phyloP scores from a whole-genome alignment of 495 filamentous ascomycete species.

The Podospora appendiculata region DNA sequence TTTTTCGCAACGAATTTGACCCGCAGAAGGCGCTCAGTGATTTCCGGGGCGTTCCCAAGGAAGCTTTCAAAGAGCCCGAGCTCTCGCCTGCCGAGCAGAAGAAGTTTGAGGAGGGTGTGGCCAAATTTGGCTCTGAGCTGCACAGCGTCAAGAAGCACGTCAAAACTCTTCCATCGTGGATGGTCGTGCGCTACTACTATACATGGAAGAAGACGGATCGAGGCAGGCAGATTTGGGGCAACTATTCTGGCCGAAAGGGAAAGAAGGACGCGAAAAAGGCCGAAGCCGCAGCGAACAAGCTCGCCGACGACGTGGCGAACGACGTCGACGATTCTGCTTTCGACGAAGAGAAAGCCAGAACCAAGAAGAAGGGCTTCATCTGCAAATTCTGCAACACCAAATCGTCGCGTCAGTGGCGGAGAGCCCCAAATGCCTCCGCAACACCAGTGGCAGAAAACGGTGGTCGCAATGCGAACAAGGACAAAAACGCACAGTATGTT shows the following conservation, averaged over 20 bases:
- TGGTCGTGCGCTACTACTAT: constrained; percentile 90
- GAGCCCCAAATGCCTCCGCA: constrained; percentile 74
- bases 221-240: constrained; percentile 83
- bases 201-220: constrained; percentile 93
- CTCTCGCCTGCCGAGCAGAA: constrained; percentile 71
- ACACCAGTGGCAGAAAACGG: constrained; percentile 61
- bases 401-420: constrained; percentile 80
- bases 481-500: constrained; percentile 69
- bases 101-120: constrained; percentile 85
- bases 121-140: constrained; percentile 86
- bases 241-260: constrained; percentile 73
- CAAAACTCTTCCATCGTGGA: constrained; percentile 65
- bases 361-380: constrained; percentile 73
- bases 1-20: constrained; percentile 67
- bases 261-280: constrained; percentile 74
- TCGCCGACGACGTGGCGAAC: constrained; percentile 89
- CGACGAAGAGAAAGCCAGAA: constrained; percentile 75
- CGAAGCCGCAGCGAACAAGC: constrained; percentile 56
- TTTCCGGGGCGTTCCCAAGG: constrained; percentile 57
- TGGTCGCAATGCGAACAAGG: constrained; percentile 52
- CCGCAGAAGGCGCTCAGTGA: constrained; percentile 62
- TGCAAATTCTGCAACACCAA: constrained; percentile 90
- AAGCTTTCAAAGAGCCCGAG: constrained; percentile 79
- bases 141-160: constrained; percentile 77
- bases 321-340: constrained; percentile 95